Conservation (phyloP, 1,284 basidiomycete genomes). For the Pseudozyma tsukubaensis region DNA sequence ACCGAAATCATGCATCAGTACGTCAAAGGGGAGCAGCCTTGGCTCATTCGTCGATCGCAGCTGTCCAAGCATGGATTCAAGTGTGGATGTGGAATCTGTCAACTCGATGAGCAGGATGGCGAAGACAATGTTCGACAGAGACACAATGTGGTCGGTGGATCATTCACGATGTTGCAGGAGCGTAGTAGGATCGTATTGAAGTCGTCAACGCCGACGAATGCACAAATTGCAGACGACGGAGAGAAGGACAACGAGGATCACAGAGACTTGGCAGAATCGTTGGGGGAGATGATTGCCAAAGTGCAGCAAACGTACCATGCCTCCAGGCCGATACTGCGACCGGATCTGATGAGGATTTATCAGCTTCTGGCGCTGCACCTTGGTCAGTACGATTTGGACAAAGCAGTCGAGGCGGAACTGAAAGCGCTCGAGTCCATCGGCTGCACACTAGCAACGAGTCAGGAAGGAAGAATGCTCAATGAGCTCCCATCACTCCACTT, state of each 20-base stretch:
- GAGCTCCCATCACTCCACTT: conserved; percentile 57
- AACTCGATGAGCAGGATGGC: conserved; percentile 58
- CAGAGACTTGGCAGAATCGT: conserved; percentile 47
- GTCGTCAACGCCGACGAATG: conserved; percentile 6
- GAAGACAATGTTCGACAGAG: conserved; percentile 41
- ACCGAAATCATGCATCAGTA: conserved; percentile 68
- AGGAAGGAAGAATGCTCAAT: conserved; percentile 21
- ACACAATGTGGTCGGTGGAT: conserved; percentile 50
- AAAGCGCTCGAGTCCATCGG: conserved; percentile 45
- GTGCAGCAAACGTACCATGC: conserved; percentile 56
- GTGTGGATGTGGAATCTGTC: conserved; percentile 61
- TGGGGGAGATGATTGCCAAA: conserved; percentile 47
- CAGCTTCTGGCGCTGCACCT: conserved; percentile 51
- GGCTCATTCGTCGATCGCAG: conserved; percentile 53
- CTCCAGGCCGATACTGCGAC: conserved; percentile 41
- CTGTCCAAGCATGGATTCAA: conserved; percentile 65
- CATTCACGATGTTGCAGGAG: conserved; percentile 56
- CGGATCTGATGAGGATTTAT: conserved; percentile 58
- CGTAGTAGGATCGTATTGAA: conserved; percentile 60
- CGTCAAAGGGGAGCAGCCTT: conserved; percentile 63
- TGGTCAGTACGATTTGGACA: conserved; percentile 35
- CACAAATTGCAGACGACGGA: conserved; percentile 2
- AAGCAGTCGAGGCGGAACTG: conserved; percentile 30
- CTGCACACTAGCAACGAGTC: conserved; percentile 11
- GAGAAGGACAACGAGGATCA: conserved; percentile 49